A percentile compares a stretch with the other conserved stretches of the same genome.
Evolutionary conservation across 306 rosid species (phyloP).

Genomic region (Sesbania bispinosa): DNA sequence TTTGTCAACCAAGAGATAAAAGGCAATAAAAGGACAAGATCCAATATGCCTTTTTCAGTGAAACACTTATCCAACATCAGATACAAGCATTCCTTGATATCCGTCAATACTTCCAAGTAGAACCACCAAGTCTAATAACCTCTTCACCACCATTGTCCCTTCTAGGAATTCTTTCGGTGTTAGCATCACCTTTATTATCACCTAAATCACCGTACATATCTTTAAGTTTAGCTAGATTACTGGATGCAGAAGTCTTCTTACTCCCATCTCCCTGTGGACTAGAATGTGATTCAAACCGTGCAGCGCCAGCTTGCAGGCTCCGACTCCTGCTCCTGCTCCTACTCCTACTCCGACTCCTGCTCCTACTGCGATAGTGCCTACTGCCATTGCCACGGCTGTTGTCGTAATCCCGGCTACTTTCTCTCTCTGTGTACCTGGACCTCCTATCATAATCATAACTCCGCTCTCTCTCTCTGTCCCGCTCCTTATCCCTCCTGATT

Average conservation of each 20-base stretch:
- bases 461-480: constrained; percentile 43
- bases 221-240: constrained; percentile 87
- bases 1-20: constrained; percentile 5
- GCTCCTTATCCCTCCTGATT: constrained; percentile 34
- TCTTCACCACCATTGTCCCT: constrained; percentile 67
- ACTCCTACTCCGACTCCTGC: constrained; percentile 70
- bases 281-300: constrained; percentile 29
- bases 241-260: constrained; percentile 60
- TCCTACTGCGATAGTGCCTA: constrained; percentile 50
- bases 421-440: constrained; percentile 53
- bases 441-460: constrained; percentile 61
- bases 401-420: constrained; percentile 65
- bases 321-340: constrained; percentile 71
- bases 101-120: constrained; percentile 36
- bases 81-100: constrained; percentile 18
- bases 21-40: constrained; percentile 20
- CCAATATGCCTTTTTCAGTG: constrained; percentile 1
- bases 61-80: constrained; percentile 8
- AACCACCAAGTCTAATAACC: constrained; percentile 89
- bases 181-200: constrained; percentile 52
- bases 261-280: constrained; percentile 61
- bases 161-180: constrained; percentile 48
- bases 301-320: constrained; percentile 55
- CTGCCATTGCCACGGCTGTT: constrained; percentile 44
- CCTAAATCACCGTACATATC: constrained; percentile 87